phyloP scores from a whole-genome alignment of 441 rosid species.

The Rhodomyrtus psidioides region DNA sequence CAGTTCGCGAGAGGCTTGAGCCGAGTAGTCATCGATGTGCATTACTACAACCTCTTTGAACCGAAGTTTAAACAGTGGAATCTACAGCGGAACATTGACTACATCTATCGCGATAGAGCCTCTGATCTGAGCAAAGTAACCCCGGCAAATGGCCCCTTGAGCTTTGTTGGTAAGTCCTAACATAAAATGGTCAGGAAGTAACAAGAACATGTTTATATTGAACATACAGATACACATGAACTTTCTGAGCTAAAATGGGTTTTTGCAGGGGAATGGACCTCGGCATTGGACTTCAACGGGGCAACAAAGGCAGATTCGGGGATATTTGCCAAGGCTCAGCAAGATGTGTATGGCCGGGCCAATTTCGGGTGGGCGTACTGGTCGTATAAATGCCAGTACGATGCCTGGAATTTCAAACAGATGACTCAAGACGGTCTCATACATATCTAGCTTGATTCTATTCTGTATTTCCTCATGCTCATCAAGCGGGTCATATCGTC shows the following conservation, averaged over 20 bases:
- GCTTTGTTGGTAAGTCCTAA: conserved; percentile 25
- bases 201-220: neutral
- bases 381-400: conserved; percentile 10
- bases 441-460: neutral
- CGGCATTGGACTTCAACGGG: neutral
- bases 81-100: conserved; percentile 18
- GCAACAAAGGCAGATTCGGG: conserved; percentile 17
- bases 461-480: neutral
- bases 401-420: conserved; percentile 21
- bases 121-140: neutral
- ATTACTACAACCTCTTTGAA: neutral
- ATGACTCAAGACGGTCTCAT: conserved; percentile 17
- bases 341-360: conserved; percentile 17
- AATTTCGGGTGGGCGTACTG: conserved; percentile 31
- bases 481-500: neutral
- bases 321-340: conserved; percentile 18
- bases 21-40: too few relatives aligned
- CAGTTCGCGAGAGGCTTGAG: too few relatives aligned
- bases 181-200: neutral
- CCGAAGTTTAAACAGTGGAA: conserved; percentile 1
- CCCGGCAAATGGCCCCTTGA: conserved; percentile 15
- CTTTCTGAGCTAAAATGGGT: neutral
- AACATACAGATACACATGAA: neutral
- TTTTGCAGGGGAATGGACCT: conserved; percentile 34
- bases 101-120: conserved; percentile 9